Evolutionary conservation across 148 eudicot genomes (phyloP), one percentile per base, ranked within the genome.

Genomic region (Vaccinium macrocarpon): DNA sequence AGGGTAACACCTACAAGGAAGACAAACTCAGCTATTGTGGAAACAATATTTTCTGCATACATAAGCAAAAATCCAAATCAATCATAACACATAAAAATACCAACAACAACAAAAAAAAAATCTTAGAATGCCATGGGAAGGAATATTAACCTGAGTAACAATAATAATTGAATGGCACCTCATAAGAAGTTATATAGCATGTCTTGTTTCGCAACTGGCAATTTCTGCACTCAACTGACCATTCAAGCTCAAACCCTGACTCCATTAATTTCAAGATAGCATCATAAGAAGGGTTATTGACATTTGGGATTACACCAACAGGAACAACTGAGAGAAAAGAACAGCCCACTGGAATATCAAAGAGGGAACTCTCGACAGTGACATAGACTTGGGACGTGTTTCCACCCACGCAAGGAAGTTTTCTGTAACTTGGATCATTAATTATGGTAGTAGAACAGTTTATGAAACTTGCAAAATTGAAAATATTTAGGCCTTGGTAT

Each of bases 181-280:
- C 79, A 48, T 1, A 76, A 21, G 25, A 0, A 76, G 25, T 48
- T 76, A 76, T 21, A 48, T 0, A n/a, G 79, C 79, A 76, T 3
- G 18, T 13, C 10, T n/a, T n/a, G 13, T 50, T 49, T 11, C 5
- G 49, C 0, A 18, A 74, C 18, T 0, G 59, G 59, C 59, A 77
- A 51, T 77, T 52, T 77, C 59, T 50, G 59, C 61, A 77, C 59
- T 23, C 80, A 51, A 77, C 80, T 12, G 59, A 77, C 80, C 80
- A 77, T 77, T 11, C 21, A 6, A 77, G 80, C 29, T 77, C 13
- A 8, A 77, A 15, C 21, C 80, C 80, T 49, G n/a, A 25, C 35
- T 25, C 59, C 59, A 77, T 35, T 23, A 51, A 23, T 13, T 77
- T 51, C 61, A 49, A 5, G 57, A 77, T 51, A 4, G 29, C 25